Evolutionary conservation across 768 basidiomycete species (phyloP).

Genomic region (Sutorius australiensis): DNA sequence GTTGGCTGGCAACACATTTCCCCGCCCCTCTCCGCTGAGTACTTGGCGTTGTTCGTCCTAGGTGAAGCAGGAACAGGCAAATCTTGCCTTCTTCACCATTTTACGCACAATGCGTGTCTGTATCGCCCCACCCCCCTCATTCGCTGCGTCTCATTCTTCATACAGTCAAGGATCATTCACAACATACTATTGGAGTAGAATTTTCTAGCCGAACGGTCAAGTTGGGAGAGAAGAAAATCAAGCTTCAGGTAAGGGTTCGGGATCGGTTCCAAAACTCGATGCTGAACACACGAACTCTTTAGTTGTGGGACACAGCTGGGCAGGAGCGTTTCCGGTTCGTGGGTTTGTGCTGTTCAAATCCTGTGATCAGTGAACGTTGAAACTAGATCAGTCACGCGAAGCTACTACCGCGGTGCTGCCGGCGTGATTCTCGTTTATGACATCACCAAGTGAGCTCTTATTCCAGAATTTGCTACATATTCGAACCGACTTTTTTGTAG

Average conservation of each 20-base stretch:
- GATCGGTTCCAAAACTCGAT: not conserved
- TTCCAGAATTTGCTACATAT: not conserved
- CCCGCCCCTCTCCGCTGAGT: slow-evolving; percentile 7
- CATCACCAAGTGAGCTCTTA: slow-evolving; percentile 68
- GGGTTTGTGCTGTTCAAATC: slow-evolving; percentile 7
- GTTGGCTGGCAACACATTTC: slow-evolving; percentile 38
- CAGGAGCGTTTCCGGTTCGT: slow-evolving; percentile 87
- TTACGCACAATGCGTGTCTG: slow-evolving; percentile 93
- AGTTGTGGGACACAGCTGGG: slow-evolving; percentile 98
- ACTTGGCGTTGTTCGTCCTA: slow-evolving; percentile 29
- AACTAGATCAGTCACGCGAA: slow-evolving; percentile 81
- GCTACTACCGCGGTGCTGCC: slow-evolving; percentile 93
- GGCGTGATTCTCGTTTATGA: slow-evolving; percentile 92
- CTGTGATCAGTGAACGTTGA: slow-evolving; percentile 10
- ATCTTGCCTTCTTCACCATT: slow-evolving; percentile 94
- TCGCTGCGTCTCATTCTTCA: slow-evolving; percentile 4
- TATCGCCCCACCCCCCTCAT: slow-evolving; percentile 17
- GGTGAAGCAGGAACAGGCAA: slow-evolving; percentile 98
- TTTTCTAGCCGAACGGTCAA: slow-evolving; percentile 93
- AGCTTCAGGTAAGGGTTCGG: slow-evolving; percentile 70
- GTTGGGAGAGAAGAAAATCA: slow-evolving; percentile 91
- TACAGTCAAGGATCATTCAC: slow-evolving; percentile 92
- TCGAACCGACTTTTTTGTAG: slow-evolving; percentile 39
- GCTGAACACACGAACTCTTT: slow-evolving; percentile 14
- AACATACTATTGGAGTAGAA: slow-evolving; percentile 98